Evolutionary conservation across 768 basidiomycete genomes (phyloP), one percentile per base, ranked within the genome.

Genomic region (Termitomyces titanicus): DNA sequence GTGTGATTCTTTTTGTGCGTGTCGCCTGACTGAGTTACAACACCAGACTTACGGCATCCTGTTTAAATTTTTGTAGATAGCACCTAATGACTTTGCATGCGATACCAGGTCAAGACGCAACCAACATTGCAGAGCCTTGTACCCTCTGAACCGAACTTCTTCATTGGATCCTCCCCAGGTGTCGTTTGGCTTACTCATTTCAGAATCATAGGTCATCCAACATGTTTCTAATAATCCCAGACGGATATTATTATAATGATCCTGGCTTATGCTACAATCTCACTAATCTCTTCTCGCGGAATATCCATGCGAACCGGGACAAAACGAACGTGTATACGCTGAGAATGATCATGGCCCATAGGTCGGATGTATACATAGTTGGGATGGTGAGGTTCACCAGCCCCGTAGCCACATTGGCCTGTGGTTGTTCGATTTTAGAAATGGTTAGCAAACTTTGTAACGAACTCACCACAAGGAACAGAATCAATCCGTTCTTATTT

Each of bases 331-430:
- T 73, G 68, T 98, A 98, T 5, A 64, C 64, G 4, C 71, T 59
- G 10, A 98, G 68, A 37, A 94, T 79, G 5, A 72, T 53, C 76
- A 95, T 77, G 6, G 91, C 86, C 34, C 70, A 61, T 34, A 55
- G 43, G 53, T 86, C 74, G 1, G 79, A 71, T 24, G 78, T 77
- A 63, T 94, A 92, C 85, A 98, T 94, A 9, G 94, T 98, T 59
- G 72, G 70, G 56, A 95, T 77, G 0, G 81, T 75, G 34, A 98
- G 61, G 66, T 98, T 99, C 58, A 95, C 75, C 12, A 91, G 60
- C 0, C 96, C 96, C 0, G 96, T 99, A 31, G 81, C 68, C 0
- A 96, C 72, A 66, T 98, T 98, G 0, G 94, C 92, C 94, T 96
- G 56, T 25, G 35, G 10, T 29, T 38, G 13, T 13, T 45, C 39